These are phyloP conservation scores for Pichia sp. DNA, from an alignment of 1,139 yeast genomes.

Conservation along the genomic window DNA sequence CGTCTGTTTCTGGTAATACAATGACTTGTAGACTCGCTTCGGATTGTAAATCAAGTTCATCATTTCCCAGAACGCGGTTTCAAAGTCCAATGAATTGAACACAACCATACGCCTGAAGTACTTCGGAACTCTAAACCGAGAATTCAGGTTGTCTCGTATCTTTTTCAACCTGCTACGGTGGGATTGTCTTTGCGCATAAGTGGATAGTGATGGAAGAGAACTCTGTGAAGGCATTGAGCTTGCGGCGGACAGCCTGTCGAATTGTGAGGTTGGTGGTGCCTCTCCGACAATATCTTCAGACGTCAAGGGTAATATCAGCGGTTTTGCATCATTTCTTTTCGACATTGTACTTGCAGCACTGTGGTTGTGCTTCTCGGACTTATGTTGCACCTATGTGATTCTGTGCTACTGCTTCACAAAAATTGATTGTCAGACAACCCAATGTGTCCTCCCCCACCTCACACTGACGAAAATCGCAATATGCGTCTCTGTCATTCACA, in stretches of 20 bases:
- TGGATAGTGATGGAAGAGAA: conserved; percentile 26
- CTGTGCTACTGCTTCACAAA: too few species aligned
- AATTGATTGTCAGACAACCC: neutral
- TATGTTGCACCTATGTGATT: too few species aligned
- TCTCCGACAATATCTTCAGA: conserved; percentile 19
- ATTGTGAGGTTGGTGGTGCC: neutral
- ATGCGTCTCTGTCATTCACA: neutral
- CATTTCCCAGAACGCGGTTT: conserved; percentile 91
- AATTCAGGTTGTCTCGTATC: conserved; percentile 24
- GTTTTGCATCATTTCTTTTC: conserved; percentile 2
- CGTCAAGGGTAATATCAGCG: conserved; percentile 18
- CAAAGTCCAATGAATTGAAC: conserved; percentile 83
- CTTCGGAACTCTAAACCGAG: conserved; percentile 35
- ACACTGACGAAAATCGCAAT: neutral
- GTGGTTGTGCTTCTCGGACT: neutral
- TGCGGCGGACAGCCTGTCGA: conserved; percentile 21
- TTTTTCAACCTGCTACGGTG: conserved; percentile 23
- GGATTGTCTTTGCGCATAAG: conserved; percentile 28
- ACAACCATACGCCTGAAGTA: conserved; percentile 51
- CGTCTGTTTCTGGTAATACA: conserved; percentile 73
- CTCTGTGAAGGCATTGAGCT: conserved; percentile 28
- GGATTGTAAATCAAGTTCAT: conserved; percentile 70
- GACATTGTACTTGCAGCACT: conserved; percentile 4
- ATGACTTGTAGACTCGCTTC: conserved; percentile 72
- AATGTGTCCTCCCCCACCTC: neutral